Conservation (phyloP, 2,329 filamentous ascomycete species). For the Cyanodermella asteris region DNA sequence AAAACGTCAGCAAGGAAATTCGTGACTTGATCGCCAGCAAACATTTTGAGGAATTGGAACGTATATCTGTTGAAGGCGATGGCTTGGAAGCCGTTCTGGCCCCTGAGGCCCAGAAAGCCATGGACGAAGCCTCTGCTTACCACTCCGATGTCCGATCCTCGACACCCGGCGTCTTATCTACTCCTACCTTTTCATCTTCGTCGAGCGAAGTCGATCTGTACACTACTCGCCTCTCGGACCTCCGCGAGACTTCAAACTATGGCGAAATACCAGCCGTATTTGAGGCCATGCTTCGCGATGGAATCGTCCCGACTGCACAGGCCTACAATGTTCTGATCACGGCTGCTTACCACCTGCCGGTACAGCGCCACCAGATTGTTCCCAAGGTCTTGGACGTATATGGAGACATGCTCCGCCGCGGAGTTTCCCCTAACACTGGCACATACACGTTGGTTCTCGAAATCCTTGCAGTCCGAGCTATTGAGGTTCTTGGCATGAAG, state of each 20-base stretch:
- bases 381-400: constrained; percentile 89
- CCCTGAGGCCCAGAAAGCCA: constrained; percentile 19
- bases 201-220: constrained; percentile 5
- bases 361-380: constrained; percentile 60
- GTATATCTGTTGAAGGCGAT: constrained; percentile 6
- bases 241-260: constrained; percentile 52
- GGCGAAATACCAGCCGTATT: constrained; percentile 79
- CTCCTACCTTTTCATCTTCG: background rate
- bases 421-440: constrained; percentile 56
- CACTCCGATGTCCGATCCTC: background rate
- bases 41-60: background rate
- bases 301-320: constrained; percentile 55
- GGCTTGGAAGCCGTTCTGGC: constrained; percentile 15
- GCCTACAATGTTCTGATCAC: constrained; percentile 85
- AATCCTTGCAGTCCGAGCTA: constrained; percentile 56
- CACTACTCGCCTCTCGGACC: constrained; percentile 21
- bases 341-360: constrained; percentile 64
- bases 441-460: constrained; percentile 80
- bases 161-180: too few relatives aligned
- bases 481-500: constrained; percentile 56
- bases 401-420: constrained; percentile 79
- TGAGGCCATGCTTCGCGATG: constrained; percentile 67
- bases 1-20: constrained; percentile 61
- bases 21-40: constrained; percentile 17
- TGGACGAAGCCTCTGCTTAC: constrained; percentile 7